Evolutionary conservation across 2,329 filamentous ascomycete genomes (phyloP), one percentile per base, ranked within the genome.

Genomic region (Monilinia laxa): DNA sequence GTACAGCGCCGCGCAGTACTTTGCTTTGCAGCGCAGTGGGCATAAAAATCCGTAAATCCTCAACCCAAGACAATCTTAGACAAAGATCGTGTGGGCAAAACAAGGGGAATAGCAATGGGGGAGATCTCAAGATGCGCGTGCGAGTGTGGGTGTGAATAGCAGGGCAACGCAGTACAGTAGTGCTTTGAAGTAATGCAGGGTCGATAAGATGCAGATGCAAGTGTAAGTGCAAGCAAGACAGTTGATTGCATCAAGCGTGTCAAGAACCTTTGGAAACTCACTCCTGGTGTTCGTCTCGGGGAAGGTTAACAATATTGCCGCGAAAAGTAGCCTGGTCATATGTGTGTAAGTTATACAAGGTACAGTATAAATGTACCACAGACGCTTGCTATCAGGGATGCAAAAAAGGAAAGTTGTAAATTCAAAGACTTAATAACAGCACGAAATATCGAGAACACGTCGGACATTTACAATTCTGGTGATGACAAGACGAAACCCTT

Each of bases 111-210:
- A 6, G 31, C 58, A 60, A 51, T 12, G 25, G 28, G 45, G 45
- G 35, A 60, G 45, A 60, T 60, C 38, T 60, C 58, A 51, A 51
- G 28, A 60, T 60, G 45, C 20, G 58, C 45, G 45, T 60, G 57
- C 20, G 58, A 51, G 23, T 52, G 49, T 54, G 52, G 2, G 18
- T 35, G 42, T 49, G 42, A 49, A 60, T 49, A 35, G 42, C 31
- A 55, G 45, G 57, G 38, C 38, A 16, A 60, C 31, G 31, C 31
- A 35, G 7, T 35, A 35, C 28, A 60, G 49, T 60, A 38, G 28
- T 51, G 57, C 45, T 51, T 60, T 51, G 57, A 42, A 49, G 58
- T 51, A 60, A 14, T 51, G 58, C 45, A 60, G 58, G 42, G 20
- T 51, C 57, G 57, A 20, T 51, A 51, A 60, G 28, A 23, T 38